Conservation (phyloP, 352 stramenopile genomes). For the Blastocystis hominis region DNA sequence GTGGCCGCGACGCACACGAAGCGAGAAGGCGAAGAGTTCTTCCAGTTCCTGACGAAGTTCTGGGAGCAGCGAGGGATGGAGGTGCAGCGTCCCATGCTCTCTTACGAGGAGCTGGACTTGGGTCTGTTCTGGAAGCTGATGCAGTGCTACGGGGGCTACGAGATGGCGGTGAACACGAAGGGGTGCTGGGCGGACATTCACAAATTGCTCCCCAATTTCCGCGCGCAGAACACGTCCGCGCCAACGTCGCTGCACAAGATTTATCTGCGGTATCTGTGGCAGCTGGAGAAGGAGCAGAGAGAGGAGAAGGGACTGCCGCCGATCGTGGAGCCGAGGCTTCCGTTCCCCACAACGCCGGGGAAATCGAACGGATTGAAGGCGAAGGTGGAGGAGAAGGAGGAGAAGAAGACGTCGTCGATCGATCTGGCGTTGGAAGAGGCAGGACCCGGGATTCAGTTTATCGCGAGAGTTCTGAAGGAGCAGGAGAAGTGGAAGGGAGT, state of each 20-base stretch:
- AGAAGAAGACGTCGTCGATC: neutral
- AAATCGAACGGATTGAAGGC: neutral
- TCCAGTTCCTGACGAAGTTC: neutral
- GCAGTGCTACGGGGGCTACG: slow-evolving; percentile 32
- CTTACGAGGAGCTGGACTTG: slow-evolving; percentile 46
- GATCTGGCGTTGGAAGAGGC: slow-evolving; percentile 15
- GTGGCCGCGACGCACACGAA: slow-evolving; percentile 1
- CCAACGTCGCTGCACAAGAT: slow-evolving; percentile 47
- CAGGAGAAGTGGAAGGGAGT: slow-evolving; percentile 21
- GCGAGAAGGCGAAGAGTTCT: slow-evolving; percentile 36
- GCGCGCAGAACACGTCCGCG: slow-evolving; percentile 20
- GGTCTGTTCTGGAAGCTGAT: slow-evolving; percentile 54
- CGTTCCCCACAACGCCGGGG: slow-evolving; percentile 3
- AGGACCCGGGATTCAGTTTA: neutral
- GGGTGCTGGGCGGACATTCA: slow-evolving; percentile 33
- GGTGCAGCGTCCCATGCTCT: neutral
- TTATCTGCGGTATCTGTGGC: slow-evolving; percentile 50
- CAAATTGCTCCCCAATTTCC: neutral
- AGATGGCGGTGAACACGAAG: slow-evolving; percentile 51
- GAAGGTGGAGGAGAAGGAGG: neutral
- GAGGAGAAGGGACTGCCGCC: slow-evolving; percentile 48
- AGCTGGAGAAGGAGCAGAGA: slow-evolving; percentile 48
- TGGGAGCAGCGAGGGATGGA: slow-evolving; percentile 14
- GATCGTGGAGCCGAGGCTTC: slow-evolving; percentile 18
- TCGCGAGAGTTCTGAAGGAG: neutral